A percentile compares a stretch with the other conserved stretches of the same genome.
Conservation (phyloP, 331 rosid genomes). For the Acacia pycnantha region DNA sequence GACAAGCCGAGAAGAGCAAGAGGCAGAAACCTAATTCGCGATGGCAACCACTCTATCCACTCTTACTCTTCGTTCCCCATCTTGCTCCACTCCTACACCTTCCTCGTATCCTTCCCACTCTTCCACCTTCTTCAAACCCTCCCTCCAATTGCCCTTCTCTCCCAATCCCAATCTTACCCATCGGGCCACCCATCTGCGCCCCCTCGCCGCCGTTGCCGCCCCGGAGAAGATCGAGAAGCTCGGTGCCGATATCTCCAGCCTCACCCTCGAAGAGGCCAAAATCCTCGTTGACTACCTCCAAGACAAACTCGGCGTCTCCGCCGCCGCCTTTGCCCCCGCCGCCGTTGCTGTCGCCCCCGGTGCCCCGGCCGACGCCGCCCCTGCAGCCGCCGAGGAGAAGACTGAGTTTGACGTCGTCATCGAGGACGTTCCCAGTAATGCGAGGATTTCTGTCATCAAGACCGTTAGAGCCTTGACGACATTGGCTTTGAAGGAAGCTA, state of each 20-base stretch:
- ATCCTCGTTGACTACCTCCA: conserved; percentile 72
- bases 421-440: conserved; percentile 66
- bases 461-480: conserved; percentile 70
- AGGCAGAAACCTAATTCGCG: neutral
- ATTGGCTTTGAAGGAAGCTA: conserved; percentile 80
- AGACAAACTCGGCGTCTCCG: conserved; percentile 76
- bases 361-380: conserved; percentile 30
- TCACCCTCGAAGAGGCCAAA: conserved; percentile 74
- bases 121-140: conserved; percentile 33
- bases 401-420: conserved; percentile 85
- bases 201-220: conserved; percentile 56
- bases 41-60: conserved; percentile 67
- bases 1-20: neutral
- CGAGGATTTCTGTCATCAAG: conserved; percentile 73
- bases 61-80: conserved; percentile 42
- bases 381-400: conserved; percentile 64
- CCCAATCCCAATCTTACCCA: conserved; percentile 34
- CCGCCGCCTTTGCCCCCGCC: conserved; percentile 61
- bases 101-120: conserved; percentile 30
- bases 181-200: conserved; percentile 53
- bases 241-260: conserved; percentile 60
- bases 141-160: conserved; percentile 39
- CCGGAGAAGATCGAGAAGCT: conserved; percentile 71
- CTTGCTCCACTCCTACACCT: conserved; percentile 25
- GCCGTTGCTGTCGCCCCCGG: conserved; percentile 39